These are phyloP conservation scores for Agrocybe praecox DNA, from an alignment of 768 basidiomycete genomes.

Conservation along the genomic window DNA sequence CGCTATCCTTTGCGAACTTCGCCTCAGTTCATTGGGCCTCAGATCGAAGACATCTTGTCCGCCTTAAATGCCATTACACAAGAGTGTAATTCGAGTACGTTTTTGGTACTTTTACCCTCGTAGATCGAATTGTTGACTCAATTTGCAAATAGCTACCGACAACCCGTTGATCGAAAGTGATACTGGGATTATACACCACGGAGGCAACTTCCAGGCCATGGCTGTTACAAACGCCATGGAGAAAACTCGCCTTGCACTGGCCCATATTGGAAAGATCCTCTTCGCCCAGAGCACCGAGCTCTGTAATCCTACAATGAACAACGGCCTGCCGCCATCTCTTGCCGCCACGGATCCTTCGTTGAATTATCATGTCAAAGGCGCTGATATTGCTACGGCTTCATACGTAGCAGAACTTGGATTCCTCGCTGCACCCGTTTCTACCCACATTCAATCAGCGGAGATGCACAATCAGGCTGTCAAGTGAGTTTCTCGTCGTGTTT, in stretches of 20 bases:
- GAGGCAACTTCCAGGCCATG: slow-evolving; percentile 91
- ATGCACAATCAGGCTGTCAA: slow-evolving; percentile 88
- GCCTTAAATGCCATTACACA: slow-evolving; percentile 60
- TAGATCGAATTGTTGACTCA: slow-evolving; percentile 5
- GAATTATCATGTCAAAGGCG: slow-evolving; percentile 78
- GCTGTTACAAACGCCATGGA: slow-evolving; percentile 82
- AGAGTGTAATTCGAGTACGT: slow-evolving; percentile 81
- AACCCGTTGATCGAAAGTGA: slow-evolving; percentile 79
- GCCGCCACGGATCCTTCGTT: slow-evolving; percentile 75
- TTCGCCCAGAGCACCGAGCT: slow-evolving; percentile 77
- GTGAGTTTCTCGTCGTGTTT: slow-evolving; percentile 39
- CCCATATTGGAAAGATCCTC: slow-evolving; percentile 71
- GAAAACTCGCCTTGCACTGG: slow-evolving; percentile 73
- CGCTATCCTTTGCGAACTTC: slow-evolving; percentile 70
- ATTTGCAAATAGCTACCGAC: slow-evolving; percentile 60
- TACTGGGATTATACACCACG: slow-evolving; percentile 67
- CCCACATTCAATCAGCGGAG: slow-evolving; percentile 82
- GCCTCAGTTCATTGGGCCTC: slow-evolving; percentile 80
- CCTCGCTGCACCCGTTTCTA: slow-evolving; percentile 77
- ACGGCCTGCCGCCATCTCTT: slow-evolving; percentile 74
- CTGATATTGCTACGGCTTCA: slow-evolving; percentile 82
- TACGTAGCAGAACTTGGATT: slow-evolving; percentile 80
- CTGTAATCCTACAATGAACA: slow-evolving; percentile 80
- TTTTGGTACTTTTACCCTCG: neutral
- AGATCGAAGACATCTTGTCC: slow-evolving; percentile 72